phyloP scores from a whole-genome alignment of 805 yeast species.

The Candida boleticola region DNA sequence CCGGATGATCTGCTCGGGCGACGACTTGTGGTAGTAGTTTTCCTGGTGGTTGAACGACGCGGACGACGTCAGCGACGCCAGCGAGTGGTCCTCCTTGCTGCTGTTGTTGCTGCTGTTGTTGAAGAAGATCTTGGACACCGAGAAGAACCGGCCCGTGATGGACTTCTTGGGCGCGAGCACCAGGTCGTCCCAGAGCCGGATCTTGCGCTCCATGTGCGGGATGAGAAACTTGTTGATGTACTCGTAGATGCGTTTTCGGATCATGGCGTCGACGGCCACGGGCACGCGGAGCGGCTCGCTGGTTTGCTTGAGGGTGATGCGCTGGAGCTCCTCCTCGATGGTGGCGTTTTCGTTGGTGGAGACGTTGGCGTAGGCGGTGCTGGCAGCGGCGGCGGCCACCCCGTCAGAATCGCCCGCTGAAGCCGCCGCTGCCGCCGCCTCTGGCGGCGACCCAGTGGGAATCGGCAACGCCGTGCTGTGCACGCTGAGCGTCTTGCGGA shows the following conservation, averaged over 20 bases:
- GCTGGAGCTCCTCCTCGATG: conserved; percentile 50
- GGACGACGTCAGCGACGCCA: conserved; percentile 8
- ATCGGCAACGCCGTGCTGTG: conserved; percentile 20
- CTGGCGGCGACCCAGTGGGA: not conserved
- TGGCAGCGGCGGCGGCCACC: not conserved
- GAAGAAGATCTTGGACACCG: conserved; percentile 60
- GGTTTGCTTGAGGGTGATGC: conserved; percentile 23
- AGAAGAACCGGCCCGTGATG: conserved; percentile 68
- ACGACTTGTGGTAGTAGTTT: conserved; percentile 58
- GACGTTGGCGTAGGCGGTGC: conserved; percentile 2
- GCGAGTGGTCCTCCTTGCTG: conserved; percentile 8
- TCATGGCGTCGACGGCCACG: conserved; percentile 35
- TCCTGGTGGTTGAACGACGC: conserved; percentile 46
- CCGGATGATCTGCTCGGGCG: conserved; percentile 72
- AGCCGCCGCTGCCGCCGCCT: not conserved
- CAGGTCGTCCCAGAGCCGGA: conserved; percentile 84
- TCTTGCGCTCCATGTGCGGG: conserved; percentile 83
- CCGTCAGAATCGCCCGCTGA: not conserved
- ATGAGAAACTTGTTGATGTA: conserved; percentile 50
- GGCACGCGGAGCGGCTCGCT: conserved; percentile 21
- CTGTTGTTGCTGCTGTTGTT: conserved; percentile 20
- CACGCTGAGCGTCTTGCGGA: conserved; percentile 26
- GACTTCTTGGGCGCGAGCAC: conserved; percentile 75
- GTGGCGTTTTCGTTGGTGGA: conserved; percentile 33
- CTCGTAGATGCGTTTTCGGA: conserved; percentile 44